phyloP scores from a whole-genome alignment of 805 yeast genomes.

The Myxozyma udenii region DNA sequence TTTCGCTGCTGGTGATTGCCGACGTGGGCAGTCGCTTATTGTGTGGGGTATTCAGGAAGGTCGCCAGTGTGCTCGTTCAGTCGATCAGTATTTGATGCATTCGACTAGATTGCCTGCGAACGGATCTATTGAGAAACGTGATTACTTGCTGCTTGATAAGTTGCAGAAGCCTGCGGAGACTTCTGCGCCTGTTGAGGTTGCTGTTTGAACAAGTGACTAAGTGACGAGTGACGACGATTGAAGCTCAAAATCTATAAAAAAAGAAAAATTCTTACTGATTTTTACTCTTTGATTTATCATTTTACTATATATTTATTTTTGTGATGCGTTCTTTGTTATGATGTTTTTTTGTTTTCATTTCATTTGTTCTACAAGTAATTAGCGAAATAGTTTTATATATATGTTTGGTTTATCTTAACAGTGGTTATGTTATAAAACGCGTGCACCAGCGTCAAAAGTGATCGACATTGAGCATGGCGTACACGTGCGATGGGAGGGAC shows the following conservation, averaged over 20 bases:
- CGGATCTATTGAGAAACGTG: constrained; percentile 87
- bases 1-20: constrained; percentile 97
- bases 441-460: too few relatives aligned
- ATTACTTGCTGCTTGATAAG: constrained; percentile 47
- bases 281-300: not conserved
- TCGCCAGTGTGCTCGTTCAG: constrained; percentile 95
- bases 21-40: constrained; percentile 96
- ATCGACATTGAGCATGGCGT: too few relatives aligned
- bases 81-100: constrained; percentile 76
- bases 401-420: too few relatives aligned
- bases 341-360: too few relatives aligned
- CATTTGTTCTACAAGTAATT: not conserved
- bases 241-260: too few relatives aligned
- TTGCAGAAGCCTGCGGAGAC: constrained; percentile 12
- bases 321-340: too few relatives aligned
- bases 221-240: too few relatives aligned
- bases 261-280: not conserved
- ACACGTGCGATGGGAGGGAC: too few relatives aligned
- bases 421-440: too few relatives aligned
- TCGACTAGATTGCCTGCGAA: constrained; percentile 83
- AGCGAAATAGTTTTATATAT: not conserved
- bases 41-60: constrained; percentile 99
- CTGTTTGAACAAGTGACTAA: constrained; percentile 19
- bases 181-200: constrained; percentile 17
- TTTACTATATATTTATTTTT: too few relatives aligned